phyloP scores from a whole-genome alignment of 2,329 filamentous ascomycete genomes.

The Penicillium sp. region DNA sequence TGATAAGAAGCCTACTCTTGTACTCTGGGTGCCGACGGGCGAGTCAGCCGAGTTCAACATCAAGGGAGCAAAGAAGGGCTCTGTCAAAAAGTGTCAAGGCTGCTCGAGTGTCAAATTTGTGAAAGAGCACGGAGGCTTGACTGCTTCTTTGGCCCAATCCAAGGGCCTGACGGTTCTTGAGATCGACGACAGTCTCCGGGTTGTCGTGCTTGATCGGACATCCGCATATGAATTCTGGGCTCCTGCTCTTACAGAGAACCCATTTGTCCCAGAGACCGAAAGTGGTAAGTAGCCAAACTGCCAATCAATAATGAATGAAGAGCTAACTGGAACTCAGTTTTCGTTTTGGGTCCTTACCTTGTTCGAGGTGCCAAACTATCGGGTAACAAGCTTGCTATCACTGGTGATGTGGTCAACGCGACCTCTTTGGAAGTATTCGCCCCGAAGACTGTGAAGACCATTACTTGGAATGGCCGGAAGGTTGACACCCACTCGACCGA shows the following conservation, averaged over 20 bases:
- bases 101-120: slow-evolving; percentile 48
- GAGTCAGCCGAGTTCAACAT: slow-evolving; percentile 58
- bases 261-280: slow-evolving; percentile 46
- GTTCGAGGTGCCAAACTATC: slow-evolving; percentile 49
- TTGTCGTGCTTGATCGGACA: slow-evolving; percentile 56
- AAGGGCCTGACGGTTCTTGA: slow-evolving; percentile 52
- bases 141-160: slow-evolving; percentile 52
- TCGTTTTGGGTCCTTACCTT: slow-evolving; percentile 56
- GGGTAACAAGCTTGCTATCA: slow-evolving; percentile 42
- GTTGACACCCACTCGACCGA: slow-evolving; percentile 34
- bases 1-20: slow-evolving; percentile 49
- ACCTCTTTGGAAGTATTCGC: slow-evolving; percentile 52
- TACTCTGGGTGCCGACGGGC: slow-evolving; percentile 56
- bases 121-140: slow-evolving; percentile 42
- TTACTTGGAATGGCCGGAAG: slow-evolving; percentile 55
- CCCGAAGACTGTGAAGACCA: slow-evolving; percentile 44
- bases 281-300: slow-evolving; percentile 40
- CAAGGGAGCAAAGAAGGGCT: slow-evolving; percentile 41
- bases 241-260: slow-evolving; percentile 52
- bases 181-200: slow-evolving; percentile 47
- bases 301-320: rapidly evolving
- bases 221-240: slow-evolving; percentile 61
- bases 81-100: slow-evolving; percentile 40
- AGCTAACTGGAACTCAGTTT: slow-evolving; percentile 35
- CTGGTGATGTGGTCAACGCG: slow-evolving; percentile 48